phyloP scores from a whole-genome alignment of 1,284 basidiomycete species.

The Irpex sp. region DNA sequence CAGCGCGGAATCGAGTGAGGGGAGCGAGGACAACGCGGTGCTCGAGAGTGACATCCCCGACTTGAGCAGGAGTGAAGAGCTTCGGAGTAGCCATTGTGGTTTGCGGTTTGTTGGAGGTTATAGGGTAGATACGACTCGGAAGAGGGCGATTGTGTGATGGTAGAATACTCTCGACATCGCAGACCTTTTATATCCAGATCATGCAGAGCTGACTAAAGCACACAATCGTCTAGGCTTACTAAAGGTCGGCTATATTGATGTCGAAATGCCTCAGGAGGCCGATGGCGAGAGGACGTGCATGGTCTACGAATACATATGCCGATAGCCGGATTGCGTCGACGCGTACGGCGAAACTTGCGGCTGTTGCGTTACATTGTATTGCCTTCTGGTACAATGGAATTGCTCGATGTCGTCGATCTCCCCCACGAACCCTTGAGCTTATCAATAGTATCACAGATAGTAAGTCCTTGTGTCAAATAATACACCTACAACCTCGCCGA shows the following conservation, averaged over 20 bases:
- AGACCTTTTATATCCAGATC: neutral
- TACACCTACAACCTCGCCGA: neutral
- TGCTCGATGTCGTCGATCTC: too few species aligned
- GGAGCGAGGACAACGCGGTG: constrained; percentile 48
- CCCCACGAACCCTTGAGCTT: too few species aligned
- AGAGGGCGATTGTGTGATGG: neutral
- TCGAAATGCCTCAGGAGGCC: neutral
- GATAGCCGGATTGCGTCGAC: neutral
- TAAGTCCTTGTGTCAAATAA: too few species aligned
- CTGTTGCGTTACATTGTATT: neutral
- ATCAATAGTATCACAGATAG: too few species aligned
- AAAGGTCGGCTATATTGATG: neutral
- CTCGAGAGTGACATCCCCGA: constrained; percentile 36
- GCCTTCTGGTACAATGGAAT: too few species aligned
- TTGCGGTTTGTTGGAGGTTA: neutral
- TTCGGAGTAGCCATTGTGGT: neutral
- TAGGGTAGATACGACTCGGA: neutral
- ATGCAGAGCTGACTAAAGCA: neutral
- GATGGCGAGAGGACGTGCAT: neutral
- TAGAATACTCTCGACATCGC: neutral
- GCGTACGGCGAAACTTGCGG: neutral
- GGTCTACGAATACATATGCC: neutral
- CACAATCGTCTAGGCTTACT: neutral
- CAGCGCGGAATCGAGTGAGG: constrained; percentile 37
- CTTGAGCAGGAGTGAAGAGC: constrained; percentile 42